Conservation (phyloP, 805 yeast species). For the Monosporozyma siamensis region DNA sequence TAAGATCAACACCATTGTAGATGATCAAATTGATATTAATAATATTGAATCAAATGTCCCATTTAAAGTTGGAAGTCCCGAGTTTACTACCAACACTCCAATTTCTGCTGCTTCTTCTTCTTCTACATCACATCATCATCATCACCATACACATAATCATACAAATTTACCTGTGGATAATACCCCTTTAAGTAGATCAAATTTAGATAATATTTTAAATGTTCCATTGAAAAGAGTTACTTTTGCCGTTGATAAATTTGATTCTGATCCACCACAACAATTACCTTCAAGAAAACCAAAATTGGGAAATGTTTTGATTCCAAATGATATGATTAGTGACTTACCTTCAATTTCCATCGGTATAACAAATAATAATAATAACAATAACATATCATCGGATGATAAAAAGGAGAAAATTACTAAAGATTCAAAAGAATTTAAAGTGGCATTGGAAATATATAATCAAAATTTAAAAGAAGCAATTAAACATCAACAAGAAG, state of each 20-base stretch:
- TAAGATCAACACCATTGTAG: background rate
- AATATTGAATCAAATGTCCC: background rate
- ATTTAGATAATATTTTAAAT: constrained; percentile 40
- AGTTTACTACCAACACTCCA: background rate
- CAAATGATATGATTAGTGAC: constrained; percentile 52
- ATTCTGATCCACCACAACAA: constrained; percentile 84
- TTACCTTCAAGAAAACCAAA: constrained; percentile 80
- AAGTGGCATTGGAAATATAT: constrained; percentile 49
- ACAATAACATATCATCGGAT: no score
- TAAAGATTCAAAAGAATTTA: constrained; percentile 35
- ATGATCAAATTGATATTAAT: background rate
- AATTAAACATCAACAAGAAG: constrained; percentile 64
- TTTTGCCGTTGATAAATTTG: constrained; percentile 66
- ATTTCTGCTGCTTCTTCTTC: background rate
- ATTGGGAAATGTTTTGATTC: constrained; percentile 64
- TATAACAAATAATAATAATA: constrained; percentile 37
- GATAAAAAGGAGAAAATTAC: constrained; percentile 37
- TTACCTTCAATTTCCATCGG: constrained; percentile 62
- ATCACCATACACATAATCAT: background rate
- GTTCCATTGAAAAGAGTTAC: constrained; percentile 52
- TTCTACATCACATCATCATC: background rate
- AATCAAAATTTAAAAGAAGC: constrained; percentile 48
- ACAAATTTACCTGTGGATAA: background rate
- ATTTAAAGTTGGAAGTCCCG: constrained; percentile 2
- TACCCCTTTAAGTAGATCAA: constrained; percentile 61